Conservation (phyloP, 495 filamentous ascomycete species). For the Hypoxylon perforatum region DNA sequence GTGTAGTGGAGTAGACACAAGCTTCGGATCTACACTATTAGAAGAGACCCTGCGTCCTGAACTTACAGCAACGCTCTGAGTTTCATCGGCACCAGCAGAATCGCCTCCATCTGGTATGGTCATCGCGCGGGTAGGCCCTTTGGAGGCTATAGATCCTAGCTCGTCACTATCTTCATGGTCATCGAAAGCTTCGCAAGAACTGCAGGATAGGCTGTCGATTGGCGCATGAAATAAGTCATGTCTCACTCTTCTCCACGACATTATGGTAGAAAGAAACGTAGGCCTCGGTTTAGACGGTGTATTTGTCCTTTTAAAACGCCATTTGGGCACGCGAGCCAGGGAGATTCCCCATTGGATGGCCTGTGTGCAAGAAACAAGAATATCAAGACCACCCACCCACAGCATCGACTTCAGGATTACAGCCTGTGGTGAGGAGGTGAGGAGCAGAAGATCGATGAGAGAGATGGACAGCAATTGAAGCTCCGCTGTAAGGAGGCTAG, state of each 20-base stretch:
- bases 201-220: slow-evolving; percentile 46
- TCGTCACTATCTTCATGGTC: slow-evolving; percentile 39
- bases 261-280: slow-evolving; percentile 41
- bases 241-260: slow-evolving; percentile 46
- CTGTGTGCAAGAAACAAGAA: slow-evolving; percentile 77
- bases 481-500: slow-evolving; percentile 86
- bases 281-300: slow-evolving; percentile 38
- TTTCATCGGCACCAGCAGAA: slow-evolving; percentile 13
- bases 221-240: slow-evolving; percentile 45
- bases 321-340: slow-evolving; percentile 87
- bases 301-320: slow-evolving; percentile 77
- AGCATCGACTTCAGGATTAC: slow-evolving; percentile 83
- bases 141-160: slow-evolving; percentile 4
- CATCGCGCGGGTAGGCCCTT: slow-evolving; percentile 19
- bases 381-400: slow-evolving; percentile 85
- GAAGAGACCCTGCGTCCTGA: slow-evolving; percentile 26
- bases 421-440: slow-evolving; percentile 83
- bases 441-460: slow-evolving; percentile 83
- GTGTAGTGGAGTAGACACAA: slow-evolving; percentile 42
- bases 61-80: background rate
- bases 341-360: slow-evolving; percentile 88
- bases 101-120: slow-evolving; percentile 16
- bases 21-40: slow-evolving; percentile 26
- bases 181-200: slow-evolving; percentile 46
- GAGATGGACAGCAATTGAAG: slow-evolving; percentile 84